Evolutionary conservation across 1,284 basidiomycete genomes (phyloP).

Genomic region (Cystobasidiaceae sp.): DNA sequence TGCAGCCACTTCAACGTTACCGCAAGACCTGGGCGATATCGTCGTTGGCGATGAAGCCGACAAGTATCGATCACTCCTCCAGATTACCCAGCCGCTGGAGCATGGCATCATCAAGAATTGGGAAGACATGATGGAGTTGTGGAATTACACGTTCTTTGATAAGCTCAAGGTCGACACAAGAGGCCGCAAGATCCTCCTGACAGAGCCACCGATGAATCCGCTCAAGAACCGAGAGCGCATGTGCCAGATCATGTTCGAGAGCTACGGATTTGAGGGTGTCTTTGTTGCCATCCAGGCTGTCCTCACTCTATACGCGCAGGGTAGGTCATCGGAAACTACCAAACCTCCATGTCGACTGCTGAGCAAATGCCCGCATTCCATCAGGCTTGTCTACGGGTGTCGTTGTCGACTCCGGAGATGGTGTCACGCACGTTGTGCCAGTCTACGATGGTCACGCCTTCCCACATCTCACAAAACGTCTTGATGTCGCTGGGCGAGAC

Average conservation of each 20-base stretch:
- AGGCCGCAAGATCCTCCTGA: constrained; percentile 86
- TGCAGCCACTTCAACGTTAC: constrained; percentile 54
- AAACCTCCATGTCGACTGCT: neutral
- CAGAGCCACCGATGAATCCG: constrained; percentile 99
- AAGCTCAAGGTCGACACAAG: constrained; percentile 84
- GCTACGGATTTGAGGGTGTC: constrained; percentile 92
- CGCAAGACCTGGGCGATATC: constrained; percentile 83
- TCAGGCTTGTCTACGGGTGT: constrained; percentile 94
- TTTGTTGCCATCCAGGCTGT: constrained; percentile 99
- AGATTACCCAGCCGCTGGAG: constrained; percentile 97
- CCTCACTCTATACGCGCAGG: constrained; percentile 94
- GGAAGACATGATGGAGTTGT: constrained; percentile 97
- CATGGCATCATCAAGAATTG: constrained; percentile 98
- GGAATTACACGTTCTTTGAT: constrained; percentile 98
- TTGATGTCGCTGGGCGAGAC: constrained; percentile 96
- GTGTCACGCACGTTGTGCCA: constrained; percentile 97
- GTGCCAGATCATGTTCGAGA: constrained; percentile 99
- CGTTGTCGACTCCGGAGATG: constrained; percentile 97
- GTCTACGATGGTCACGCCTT: constrained; percentile 96
- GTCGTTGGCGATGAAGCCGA: constrained; percentile 68
- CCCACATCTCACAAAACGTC: constrained; percentile 84
- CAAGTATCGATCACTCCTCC: constrained; percentile 87
- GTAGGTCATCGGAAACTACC: constrained; percentile 60
- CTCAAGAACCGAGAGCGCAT: constrained; percentile 86
- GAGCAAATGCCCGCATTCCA: neutral